Evolutionary conservation across 2,329 filamentous ascomycete species (phyloP).

Genomic region (Zasmidium angulare): DNA sequence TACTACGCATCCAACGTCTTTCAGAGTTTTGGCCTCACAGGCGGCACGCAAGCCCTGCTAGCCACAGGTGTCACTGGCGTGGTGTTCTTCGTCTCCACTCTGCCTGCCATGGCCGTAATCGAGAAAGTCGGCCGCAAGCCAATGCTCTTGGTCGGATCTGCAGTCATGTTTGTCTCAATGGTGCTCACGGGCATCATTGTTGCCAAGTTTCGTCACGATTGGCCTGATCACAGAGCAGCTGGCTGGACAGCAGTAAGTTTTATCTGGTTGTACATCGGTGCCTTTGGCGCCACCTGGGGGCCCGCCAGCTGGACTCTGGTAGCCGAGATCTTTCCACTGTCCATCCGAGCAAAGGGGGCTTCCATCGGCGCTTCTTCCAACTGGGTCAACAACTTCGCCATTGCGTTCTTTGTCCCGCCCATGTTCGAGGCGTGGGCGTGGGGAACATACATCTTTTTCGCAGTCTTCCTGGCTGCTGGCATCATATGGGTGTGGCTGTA

Average conservation of each 20-base stretch:
- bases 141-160: constrained; percentile 43
- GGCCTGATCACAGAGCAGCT: constrained; percentile 47
- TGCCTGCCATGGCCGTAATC: constrained; percentile 42
- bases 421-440: constrained; percentile 54
- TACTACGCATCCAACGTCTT: constrained; percentile 44
- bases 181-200: constrained; percentile 55
- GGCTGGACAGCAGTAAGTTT: constrained; percentile 69
- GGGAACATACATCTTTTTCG: constrained; percentile 62
- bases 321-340: constrained; percentile 30
- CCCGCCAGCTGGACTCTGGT: constrained; percentile 63
- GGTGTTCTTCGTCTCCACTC: constrained; percentile 42
- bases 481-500: constrained; percentile 54
- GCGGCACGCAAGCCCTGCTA: constrained; percentile 37
- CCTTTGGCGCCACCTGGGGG: constrained; percentile 75
- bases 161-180: constrained; percentile 50
- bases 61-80: constrained; percentile 44
- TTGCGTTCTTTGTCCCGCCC: constrained; percentile 38
- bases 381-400: constrained; percentile 63
- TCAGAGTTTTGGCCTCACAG: constrained; percentile 37
- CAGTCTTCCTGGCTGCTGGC: constrained; percentile 51
- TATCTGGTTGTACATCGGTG: constrained; percentile 71
- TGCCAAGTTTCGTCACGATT: constrained; percentile 49
- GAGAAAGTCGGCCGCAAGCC: constrained; percentile 43
- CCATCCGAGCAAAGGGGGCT: constrained; percentile 31
- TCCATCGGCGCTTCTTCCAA: constrained; percentile 38